Conservation (phyloP, 257 asterid species). For the Mentha longifolia region DNA sequence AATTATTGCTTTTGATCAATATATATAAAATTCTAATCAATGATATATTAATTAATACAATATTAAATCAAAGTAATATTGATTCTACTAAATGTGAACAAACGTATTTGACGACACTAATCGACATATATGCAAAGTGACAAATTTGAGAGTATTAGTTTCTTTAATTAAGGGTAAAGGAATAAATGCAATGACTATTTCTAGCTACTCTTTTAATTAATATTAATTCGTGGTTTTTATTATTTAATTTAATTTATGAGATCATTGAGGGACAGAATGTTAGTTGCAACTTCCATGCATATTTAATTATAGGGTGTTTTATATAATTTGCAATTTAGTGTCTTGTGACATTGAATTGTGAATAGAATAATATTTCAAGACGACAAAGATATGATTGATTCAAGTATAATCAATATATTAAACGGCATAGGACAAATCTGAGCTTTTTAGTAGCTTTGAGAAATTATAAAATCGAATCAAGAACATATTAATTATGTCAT, state of each 20-base stretch:
- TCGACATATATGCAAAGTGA: conserved; percentile 33
- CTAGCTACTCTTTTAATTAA: not conserved
- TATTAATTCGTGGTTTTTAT: not conserved
- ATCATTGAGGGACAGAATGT: conserved; percentile 31
- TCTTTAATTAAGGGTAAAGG: conserved; percentile 12
- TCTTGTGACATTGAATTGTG: not conserved
- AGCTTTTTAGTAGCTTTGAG: conserved; percentile 31
- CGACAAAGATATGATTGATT: conserved; percentile 8
- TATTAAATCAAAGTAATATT: not conserved
- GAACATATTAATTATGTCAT: not conserved
- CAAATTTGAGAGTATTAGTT: conserved; percentile 2
- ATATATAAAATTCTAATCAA: not conserved
- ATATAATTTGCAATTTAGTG: not conserved
- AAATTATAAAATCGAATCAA: not conserved
- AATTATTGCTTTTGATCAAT: not conserved
- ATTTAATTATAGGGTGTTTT: not conserved
- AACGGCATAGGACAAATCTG: conserved; percentile 21
- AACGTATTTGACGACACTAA: not conserved
- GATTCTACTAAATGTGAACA: conserved; percentile 13
- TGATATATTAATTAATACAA: not conserved
- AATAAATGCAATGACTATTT: conserved; percentile 26
- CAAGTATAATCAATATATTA: not conserved
- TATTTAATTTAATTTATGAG: not conserved
- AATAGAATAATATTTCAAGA: not conserved
- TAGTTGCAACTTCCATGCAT: conserved; percentile 26